Evolutionary conservation across 2,329 filamentous ascomycete species (phyloP).

Genomic region (Diaporthe destruens): DNA sequence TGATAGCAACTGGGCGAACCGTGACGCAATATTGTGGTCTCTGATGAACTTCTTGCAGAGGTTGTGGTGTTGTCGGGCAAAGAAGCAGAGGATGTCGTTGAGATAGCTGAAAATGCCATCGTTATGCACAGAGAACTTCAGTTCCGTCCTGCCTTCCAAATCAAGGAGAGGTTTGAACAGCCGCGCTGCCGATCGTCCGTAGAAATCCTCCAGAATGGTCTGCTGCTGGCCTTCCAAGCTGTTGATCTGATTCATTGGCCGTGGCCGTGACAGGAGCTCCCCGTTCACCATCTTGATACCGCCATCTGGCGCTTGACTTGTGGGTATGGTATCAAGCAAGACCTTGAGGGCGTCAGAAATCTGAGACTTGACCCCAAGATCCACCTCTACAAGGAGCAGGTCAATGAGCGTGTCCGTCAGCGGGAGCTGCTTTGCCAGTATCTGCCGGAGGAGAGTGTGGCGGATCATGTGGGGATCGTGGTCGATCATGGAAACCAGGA

Average conservation of each 20-base stretch:
- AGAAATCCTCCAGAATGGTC: conserved; percentile 87
- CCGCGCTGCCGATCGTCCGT: conserved; percentile 85
- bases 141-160: conserved; percentile 76
- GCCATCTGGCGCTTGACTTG: conserved; percentile 65
- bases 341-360: conserved; percentile 96
- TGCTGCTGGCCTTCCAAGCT: conserved; percentile 68
- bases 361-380: conserved; percentile 94
- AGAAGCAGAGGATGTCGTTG: conserved; percentile 93
- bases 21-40: conserved; percentile 79
- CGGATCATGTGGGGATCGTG: conserved; percentile 96
- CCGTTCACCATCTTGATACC: conserved; percentile 71
- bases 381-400: conserved; percentile 88
- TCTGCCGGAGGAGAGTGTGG: conserved; percentile 90
- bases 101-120: conserved; percentile 92
- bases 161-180: conserved; percentile 90
- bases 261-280: conserved; percentile 75
- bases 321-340: conserved; percentile 79
- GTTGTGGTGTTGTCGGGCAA: conserved; percentile 88
- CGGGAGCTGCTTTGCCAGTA: conserved; percentile 86
- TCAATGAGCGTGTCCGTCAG: conserved; percentile 95
- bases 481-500: conserved; percentile 93
- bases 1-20: conserved; percentile 84
- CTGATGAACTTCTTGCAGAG: conserved; percentile 91
- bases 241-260: conserved; percentile 51
- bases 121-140: conserved; percentile 83